Percentiles rank a stretch among this genome's conserved stretches.
Conservation (phyloP, 805 yeast species). For the Kazachstania taianensis region DNA sequence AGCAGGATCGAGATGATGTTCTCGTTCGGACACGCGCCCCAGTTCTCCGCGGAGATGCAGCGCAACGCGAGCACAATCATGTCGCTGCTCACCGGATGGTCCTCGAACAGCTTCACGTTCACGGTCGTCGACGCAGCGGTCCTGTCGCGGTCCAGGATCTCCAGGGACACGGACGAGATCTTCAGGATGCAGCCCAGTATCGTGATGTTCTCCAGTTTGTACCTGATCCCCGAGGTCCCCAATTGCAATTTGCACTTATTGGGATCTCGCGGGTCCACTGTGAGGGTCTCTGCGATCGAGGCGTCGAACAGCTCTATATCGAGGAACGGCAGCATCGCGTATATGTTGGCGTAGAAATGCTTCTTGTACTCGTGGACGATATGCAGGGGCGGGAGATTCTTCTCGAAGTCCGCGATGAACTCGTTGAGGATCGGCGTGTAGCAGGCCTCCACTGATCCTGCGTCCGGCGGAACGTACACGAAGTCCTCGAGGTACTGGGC, state of each 20-base stretch:
- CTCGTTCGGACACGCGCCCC: constrained; percentile 26
- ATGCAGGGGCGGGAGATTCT: constrained; percentile 18
- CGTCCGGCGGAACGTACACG: too few species aligned
- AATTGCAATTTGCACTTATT: constrained; percentile 15
- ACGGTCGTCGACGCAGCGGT: too few species aligned
- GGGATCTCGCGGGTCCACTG: constrained; percentile 5
- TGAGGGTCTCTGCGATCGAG: constrained; percentile 14
- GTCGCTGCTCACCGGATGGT: constrained; percentile 18
- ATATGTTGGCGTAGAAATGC: constrained; percentile 23
- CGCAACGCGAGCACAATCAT: constrained; percentile 16
- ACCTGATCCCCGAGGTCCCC: constrained; percentile 19
- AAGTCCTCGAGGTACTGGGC: constrained; percentile 21
- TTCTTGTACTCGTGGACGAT: constrained; percentile 17
- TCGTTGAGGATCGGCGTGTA: constrained; percentile 20
- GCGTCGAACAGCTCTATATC: constrained; percentile 22
- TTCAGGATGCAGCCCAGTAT: constrained; percentile 20
- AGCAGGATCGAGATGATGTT: constrained; percentile 21
- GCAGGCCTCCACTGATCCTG: too few species aligned
- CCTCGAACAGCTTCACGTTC: constrained; percentile 1
- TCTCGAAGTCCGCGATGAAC: constrained; percentile 15
- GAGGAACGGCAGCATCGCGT: constrained; percentile 21
- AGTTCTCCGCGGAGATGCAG: constrained; percentile 21
- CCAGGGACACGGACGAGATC: constrained; percentile 20
- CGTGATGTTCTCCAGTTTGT: constrained; percentile 20
- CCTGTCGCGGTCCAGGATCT: constrained; percentile 1